A percentile compares a stretch with the other conserved stretches of the same genome.
Evolutionary conservation across 352 stramenopile genomes (phyloP).

Genomic region (Saprolegnia diclina): DNA sequence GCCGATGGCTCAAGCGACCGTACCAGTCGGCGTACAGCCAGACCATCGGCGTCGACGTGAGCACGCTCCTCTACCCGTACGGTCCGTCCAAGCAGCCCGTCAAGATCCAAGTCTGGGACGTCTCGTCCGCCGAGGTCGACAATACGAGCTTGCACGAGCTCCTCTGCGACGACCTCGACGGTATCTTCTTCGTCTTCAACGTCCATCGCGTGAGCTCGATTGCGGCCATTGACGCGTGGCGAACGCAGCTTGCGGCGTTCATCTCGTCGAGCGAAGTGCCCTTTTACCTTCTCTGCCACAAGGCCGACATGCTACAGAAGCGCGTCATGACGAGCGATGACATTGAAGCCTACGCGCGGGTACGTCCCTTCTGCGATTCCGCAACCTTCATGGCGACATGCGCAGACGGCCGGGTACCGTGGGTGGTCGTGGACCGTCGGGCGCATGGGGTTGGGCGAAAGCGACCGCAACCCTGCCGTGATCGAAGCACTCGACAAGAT

Average conservation of each 20-base stretch:
- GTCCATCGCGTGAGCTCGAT: conserved; percentile 84
- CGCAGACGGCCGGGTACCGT: conserved; percentile 55
- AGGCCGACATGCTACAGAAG: conserved; percentile 78
- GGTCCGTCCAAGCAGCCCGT: conserved; percentile 33
- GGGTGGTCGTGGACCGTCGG: conserved; percentile 85
- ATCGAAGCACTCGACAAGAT: conserved; percentile 68
- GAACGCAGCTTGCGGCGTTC: conserved; percentile 60
- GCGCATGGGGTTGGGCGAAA: conserved; percentile 67
- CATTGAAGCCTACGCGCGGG: conserved; percentile 66
- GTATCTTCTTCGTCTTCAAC: conserved; percentile 86
- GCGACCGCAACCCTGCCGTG: conserved; percentile 71
- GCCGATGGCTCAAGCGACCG: conserved; percentile 65
- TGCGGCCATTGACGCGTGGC: conserved; percentile 78
- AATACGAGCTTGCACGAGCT: conserved; percentile 33
- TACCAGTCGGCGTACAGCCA: conserved; percentile 63
- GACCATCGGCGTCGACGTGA: conserved; percentile 77
- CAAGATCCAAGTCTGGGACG: conserved; percentile 70
- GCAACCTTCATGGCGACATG: not conserved
- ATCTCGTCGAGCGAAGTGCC: conserved; percentile 67
- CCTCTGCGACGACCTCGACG: conserved; percentile 70
- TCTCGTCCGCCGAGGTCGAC: conserved; percentile 70
- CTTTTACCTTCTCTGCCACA: conserved; percentile 77
- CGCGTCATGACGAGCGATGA: conserved; percentile 82
- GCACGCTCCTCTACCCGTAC: conserved; percentile 41
- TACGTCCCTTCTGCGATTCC: conserved; percentile 26